Evolutionary conservation across 371 early-diverging fungal species (phyloP).

Genomic region (Saksenaea oblongispora): DNA sequence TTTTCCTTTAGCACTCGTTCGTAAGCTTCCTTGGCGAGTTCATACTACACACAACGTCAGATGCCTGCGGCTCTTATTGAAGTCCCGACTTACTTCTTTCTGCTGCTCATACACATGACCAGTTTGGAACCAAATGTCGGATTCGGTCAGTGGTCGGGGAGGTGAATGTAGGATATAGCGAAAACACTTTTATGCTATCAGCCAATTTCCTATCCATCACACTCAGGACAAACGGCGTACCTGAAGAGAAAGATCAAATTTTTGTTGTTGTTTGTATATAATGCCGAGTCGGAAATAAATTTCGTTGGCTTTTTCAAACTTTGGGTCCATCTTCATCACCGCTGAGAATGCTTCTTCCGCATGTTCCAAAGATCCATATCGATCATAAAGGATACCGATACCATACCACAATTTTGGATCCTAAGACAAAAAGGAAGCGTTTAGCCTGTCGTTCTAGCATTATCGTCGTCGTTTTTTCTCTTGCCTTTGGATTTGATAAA

Average conservation of each 20-base stretch:
- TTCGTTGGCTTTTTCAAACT: slow-evolving; percentile 92
- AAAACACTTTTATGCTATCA: slow-evolving; percentile 66
- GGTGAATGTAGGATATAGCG: slow-evolving; percentile 83
- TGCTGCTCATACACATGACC: slow-evolving; percentile 92
- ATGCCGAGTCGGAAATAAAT: slow-evolving; percentile 95
- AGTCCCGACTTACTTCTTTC: slow-evolving; percentile 63
- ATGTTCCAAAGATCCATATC: slow-evolving; percentile 90
- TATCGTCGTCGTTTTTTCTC: not conserved
- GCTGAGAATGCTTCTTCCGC: slow-evolving; percentile 95
- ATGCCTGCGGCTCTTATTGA: not conserved
- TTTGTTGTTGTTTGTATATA: slow-evolving; percentile 91
- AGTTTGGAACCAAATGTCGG: slow-evolving; percentile 96
- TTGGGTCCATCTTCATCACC: slow-evolving; percentile 80
- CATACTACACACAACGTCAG: slow-evolving; percentile 46
- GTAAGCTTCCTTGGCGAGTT: slow-evolving; percentile 84
- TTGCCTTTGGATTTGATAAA: slow-evolving; percentile 76
- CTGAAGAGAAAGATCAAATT: slow-evolving; percentile 80
- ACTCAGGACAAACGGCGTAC: slow-evolving; percentile 30
- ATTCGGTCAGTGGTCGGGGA: slow-evolving; percentile 87
- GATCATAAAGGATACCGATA: slow-evolving; percentile 93
- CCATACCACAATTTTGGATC: slow-evolving; percentile 98
- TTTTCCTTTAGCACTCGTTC: slow-evolving; percentile 87
- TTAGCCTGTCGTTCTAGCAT: not conserved
- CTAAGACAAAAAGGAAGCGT: slow-evolving; percentile 31
- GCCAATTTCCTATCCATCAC: not conserved